Conservation (phyloP, 2,329 filamentous ascomycete species). For the Colletotrichum orchidophilum region DNA sequence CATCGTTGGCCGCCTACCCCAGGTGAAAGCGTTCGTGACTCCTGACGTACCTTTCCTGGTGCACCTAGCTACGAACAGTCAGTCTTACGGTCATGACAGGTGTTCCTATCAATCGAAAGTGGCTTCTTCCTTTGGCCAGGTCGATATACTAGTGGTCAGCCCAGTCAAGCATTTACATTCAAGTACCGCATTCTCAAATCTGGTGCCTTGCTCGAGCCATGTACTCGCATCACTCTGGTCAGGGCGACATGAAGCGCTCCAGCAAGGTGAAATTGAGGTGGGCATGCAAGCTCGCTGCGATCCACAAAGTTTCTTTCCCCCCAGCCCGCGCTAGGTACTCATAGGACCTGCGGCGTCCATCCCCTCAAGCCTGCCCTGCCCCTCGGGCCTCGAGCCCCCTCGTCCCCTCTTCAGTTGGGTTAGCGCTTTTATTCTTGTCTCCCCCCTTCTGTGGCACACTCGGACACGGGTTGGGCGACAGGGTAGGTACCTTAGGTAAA, state of each 20-base stretch:
- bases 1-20: neutral
- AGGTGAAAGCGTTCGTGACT: neutral
- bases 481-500: neutral
- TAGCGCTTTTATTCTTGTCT: neutral
- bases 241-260: neutral
- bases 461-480: neutral
- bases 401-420: neutral
- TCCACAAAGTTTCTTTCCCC: conserved; percentile 29
- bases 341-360: neutral
- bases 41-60: conserved; percentile 9
- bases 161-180: neutral
- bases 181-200: neutral
- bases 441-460: neutral
- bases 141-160: neutral
- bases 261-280: conserved; percentile 12
- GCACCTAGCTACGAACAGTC: no score
- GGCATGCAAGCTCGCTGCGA: conserved; percentile 23
- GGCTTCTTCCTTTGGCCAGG: neutral
- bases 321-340: conserved; percentile 4
- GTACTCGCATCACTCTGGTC: neutral
- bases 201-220: neutral
- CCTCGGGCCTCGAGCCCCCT: neutral
- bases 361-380: neutral
- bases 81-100: neutral
- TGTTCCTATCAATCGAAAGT: neutral